Base-by-base conservation (phyloP, 768 basidiomycete genomes). In the Hygrophoropsis aurantiaca region DNA sequence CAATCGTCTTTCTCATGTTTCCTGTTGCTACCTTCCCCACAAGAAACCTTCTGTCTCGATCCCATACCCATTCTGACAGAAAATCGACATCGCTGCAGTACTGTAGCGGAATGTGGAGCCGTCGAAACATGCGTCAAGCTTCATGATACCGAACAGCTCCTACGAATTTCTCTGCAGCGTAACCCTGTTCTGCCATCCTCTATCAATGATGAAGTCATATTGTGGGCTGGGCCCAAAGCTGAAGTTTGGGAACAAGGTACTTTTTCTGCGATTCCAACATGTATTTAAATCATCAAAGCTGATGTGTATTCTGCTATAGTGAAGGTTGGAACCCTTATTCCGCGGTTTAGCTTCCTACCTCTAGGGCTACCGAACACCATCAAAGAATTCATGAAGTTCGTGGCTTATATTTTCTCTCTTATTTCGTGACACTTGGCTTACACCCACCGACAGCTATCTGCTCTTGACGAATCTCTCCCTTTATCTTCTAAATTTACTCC, bases 401-500 rank as follows among this genome's bases (percentile, higher is more conserved):
- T 74, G n/a, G 4, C 9, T 16, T 36, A 26, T 26, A 11, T 24
- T 40, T 26, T 25, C 11, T 19, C 16, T 19, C 32, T 2, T n/a
- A 35, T 15, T 16, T 11, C 42, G 16, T 13, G 19, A 32, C 18
- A 15, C 36, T 27, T 54, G 15, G 40, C 39, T 30, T 4, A 36
- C 16, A 6, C 13, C 35, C 3, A 38, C n/a, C 24, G 10, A 45
- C 53, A 87, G 87, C 50, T 88, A 87, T 50, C 64, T 83, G 49
- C 66, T 70, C 26, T 78, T 80, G 58, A 74, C 87, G 2, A 81
- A 83, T n/a, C 63, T 93, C 25, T 92, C 90, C 3, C 71, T 94
- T 2, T 92, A 80, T 62, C 66, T 92, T 47, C 83, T 94, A 70
- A 94, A 94, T 61, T 76, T 90, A 21, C 73, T 94, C 19, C 90